Conservation (phyloP, 768 basidiomycete species). For the Infundibulicybe gibba region DNA sequence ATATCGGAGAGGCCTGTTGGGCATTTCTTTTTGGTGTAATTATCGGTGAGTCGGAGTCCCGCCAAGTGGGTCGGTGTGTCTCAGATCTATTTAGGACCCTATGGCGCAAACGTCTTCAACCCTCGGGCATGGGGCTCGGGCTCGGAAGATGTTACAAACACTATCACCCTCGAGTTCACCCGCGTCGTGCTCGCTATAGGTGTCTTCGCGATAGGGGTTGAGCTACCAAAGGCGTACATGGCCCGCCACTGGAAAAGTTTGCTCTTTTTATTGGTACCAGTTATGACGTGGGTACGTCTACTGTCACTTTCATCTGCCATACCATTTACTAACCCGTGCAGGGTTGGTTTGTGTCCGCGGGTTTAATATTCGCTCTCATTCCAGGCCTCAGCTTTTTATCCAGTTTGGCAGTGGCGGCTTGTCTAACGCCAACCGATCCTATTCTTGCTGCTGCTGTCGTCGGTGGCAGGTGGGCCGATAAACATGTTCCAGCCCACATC, state of each 20-base stretch:
- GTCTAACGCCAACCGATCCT: conserved; percentile 92
- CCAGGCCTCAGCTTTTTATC: conserved; percentile 89
- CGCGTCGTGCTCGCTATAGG: conserved; percentile 93
- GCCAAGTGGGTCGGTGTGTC: not conserved
- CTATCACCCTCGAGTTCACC: conserved; percentile 87
- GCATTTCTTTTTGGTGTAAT: conserved; percentile 93
- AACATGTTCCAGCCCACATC: conserved; percentile 88
- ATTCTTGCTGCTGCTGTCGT: conserved; percentile 90
- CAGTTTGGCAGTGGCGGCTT: conserved; percentile 86
- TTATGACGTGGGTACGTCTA: conserved; percentile 71
- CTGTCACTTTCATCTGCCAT: conserved; percentile 3
- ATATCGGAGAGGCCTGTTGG: conserved; percentile 96
- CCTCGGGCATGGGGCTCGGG: conserved; percentile 71
- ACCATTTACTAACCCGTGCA: conserved; percentile 20
- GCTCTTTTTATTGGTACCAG: conserved; percentile 75
- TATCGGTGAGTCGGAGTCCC: conserved; percentile 52
- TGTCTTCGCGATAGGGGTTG: conserved; percentile 97
- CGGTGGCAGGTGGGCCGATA: conserved; percentile 96
- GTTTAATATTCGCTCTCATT: conserved; percentile 86
- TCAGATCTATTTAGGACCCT: conserved; percentile 54
- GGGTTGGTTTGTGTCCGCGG: conserved; percentile 96
- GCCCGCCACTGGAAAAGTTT: conserved; percentile 89
- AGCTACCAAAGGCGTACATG: conserved; percentile 96
- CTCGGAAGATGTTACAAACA: conserved; percentile 49
- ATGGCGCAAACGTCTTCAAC: conserved; percentile 77